Conservation (phyloP, 1,139 yeast genomes). For the Starmera stellimalicola region DNA sequence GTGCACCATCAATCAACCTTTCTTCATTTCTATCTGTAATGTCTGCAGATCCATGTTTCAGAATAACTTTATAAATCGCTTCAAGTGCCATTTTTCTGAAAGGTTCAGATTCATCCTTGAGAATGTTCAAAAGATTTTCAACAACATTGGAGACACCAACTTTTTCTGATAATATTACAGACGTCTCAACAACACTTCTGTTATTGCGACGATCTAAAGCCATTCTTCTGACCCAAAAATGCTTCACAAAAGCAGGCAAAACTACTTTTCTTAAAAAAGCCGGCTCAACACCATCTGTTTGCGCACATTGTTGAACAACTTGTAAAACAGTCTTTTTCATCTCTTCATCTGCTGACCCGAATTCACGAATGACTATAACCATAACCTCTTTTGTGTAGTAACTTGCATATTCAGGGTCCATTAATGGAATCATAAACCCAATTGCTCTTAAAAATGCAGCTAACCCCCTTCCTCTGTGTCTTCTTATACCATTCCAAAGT, state of each 20-base stretch:
- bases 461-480: conserved; percentile 69
- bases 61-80: conserved; percentile 44
- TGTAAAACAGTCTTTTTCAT: conserved; percentile 68
- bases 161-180: conserved; percentile 55
- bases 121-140: conserved; percentile 43
- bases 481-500: conserved; percentile 69
- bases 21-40: conserved; percentile 53
- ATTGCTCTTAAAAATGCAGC: conserved; percentile 73
- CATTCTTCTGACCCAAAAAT: conserved; percentile 71
- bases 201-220: conserved; percentile 50
- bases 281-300: conserved; percentile 42
- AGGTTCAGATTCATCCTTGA: conserved; percentile 80
- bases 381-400: conserved; percentile 72
- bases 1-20: conserved; percentile 67
- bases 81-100: conserved; percentile 74
- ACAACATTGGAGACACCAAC: conserved; percentile 59
- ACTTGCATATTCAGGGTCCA: conserved; percentile 76
- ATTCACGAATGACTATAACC: conserved; percentile 60
- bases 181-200: conserved; percentile 63
- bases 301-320: conserved; percentile 49
- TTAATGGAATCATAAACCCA: conserved; percentile 75
- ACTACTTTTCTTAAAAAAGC: conserved; percentile 39
- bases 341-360: conserved; percentile 79
- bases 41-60: conserved; percentile 38
- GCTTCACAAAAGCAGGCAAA: conserved; percentile 53